Evolutionary conservation across 2,329 filamentous ascomycete species (phyloP).

Genomic region (Fusarium redolens): DNA sequence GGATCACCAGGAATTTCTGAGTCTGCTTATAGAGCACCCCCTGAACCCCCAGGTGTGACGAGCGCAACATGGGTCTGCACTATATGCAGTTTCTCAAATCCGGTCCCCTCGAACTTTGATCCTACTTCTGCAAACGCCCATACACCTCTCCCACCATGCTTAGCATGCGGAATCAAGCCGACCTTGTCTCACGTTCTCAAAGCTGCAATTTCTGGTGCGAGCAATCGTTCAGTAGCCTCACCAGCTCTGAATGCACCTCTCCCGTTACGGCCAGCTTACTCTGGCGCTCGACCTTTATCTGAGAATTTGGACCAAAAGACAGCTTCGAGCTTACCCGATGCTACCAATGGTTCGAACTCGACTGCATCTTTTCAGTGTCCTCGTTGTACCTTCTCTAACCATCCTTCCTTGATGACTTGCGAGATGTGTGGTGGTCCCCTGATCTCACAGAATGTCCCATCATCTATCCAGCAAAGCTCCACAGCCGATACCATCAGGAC

Average conservation of each 20-base stretch:
- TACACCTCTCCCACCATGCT: conserved; percentile 85
- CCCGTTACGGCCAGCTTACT: conserved; percentile 45
- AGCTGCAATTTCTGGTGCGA: conserved; percentile 81
- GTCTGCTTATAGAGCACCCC: conserved; percentile 53
- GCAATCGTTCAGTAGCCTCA: conserved; percentile 58
- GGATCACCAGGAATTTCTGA: conserved; percentile 60
- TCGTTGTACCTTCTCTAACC: conserved; percentile 93
- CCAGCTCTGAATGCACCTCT: conserved; percentile 41
- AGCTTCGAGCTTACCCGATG: background rate
- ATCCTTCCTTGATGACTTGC: conserved; percentile 85
- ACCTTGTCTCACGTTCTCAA: conserved; percentile 85
- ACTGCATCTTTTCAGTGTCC: conserved; percentile 73
- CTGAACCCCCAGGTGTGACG: conserved; percentile 59
- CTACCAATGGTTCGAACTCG: conserved; percentile 12
- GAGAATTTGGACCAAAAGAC: conserved; percentile 13
- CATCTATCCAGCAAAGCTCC: conserved; percentile 49
- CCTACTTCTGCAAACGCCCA: conserved; percentile 81
- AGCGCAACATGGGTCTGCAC: conserved; percentile 93
- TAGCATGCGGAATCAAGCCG: conserved; percentile 94
- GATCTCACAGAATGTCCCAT: conserved; percentile 61
- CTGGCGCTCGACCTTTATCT: conserved; percentile 19
- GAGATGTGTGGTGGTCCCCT: conserved; percentile 91
- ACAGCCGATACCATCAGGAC: conserved; percentile 59
- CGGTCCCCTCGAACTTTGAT: conserved; percentile 93
- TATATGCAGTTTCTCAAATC: conserved; percentile 95